Percentiles rank a stretch among this genome's conserved stretches.
Evolutionary conservation across 176 grass and related monocot species (phyloP).

Genomic region (Triticum dicoccoides): DNA sequence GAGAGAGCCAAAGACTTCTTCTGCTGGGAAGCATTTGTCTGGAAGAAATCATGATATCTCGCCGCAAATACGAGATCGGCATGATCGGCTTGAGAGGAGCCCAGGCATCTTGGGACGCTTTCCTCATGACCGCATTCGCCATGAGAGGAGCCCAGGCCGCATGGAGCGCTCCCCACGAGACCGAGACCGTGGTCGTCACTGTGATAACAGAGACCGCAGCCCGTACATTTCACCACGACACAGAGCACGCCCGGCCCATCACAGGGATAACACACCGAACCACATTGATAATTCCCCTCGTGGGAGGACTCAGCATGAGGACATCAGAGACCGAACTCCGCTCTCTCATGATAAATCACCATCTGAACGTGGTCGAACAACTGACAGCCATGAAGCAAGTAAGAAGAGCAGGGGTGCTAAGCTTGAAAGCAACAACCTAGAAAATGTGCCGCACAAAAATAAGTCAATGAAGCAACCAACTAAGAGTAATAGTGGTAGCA

Average conservation of each 20-base stretch:
- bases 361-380: constrained; percentile 42
- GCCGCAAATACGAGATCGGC: constrained; percentile 31
- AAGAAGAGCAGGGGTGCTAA: constrained; percentile 58
- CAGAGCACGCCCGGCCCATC: constrained; percentile 39
- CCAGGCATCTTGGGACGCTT: constrained; percentile 51
- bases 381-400: constrained; percentile 46
- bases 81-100: constrained; percentile 46
- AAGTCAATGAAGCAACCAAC: constrained; percentile 65
- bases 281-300: constrained; percentile 61
- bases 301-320: constrained; percentile 57
- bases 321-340: constrained; percentile 63
- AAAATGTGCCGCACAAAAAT: constrained; percentile 54
- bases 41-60: constrained; percentile 50
- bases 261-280: constrained; percentile 64
- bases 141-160: constrained; percentile 47
- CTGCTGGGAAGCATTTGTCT: constrained; percentile 40
- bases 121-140: constrained; percentile 55
- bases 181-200: constrained; percentile 49
- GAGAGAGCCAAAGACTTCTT: constrained; percentile 48
- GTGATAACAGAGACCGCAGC: constrained; percentile 54
- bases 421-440: constrained; percentile 50
- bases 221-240: constrained; percentile 56
- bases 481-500: constrained; percentile 62
- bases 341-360: constrained; percentile 50
- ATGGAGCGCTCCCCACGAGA: constrained; percentile 55